phyloP scores from a whole-genome alignment of 306 rosid genomes.

The Prinsepia uniflora region DNA sequence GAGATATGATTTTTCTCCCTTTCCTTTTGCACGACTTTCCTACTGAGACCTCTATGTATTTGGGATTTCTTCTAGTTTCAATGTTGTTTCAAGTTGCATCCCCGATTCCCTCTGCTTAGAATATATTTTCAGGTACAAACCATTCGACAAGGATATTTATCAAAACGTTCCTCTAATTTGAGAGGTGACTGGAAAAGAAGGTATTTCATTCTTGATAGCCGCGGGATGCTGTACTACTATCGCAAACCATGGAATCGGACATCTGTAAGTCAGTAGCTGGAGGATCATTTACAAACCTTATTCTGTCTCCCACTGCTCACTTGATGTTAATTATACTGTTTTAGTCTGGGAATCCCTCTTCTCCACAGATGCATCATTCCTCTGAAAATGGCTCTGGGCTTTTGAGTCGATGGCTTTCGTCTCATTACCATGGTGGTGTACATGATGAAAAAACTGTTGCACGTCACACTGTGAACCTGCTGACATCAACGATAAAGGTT shows the following conservation, averaged over 20 bases:
- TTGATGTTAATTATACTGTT: conserved; percentile 27
- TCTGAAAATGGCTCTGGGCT: conserved; percentile 60
- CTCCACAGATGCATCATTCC: conserved; percentile 47
- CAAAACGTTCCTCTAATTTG: conserved; percentile 77
- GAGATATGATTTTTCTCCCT: background rate
- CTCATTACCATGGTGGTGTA: conserved; percentile 71
- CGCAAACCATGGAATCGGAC: conserved; percentile 66
- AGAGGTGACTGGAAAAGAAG: conserved; percentile 94
- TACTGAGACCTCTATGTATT: background rate
- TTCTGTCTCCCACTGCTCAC: conserved; percentile 20
- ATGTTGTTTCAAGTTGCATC: conserved; percentile 12
- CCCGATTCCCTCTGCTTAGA: conserved; percentile 10
- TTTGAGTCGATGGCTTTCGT: conserved; percentile 74
- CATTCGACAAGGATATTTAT: conserved; percentile 82
- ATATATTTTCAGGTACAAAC: conserved; percentile 56
- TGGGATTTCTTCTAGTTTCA: background rate
- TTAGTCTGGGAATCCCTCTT: conserved; percentile 50
- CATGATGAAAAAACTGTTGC: conserved; percentile 69
- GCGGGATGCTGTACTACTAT: conserved; percentile 75
- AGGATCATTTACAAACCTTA: conserved; percentile 28
- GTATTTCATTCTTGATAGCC: conserved; percentile 81
- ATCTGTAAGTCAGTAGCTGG: conserved; percentile 49
- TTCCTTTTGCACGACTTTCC: conserved; percentile 13
- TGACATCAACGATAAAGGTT: conserved; percentile 70
- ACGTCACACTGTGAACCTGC: conserved; percentile 73